Percentiles rank a stretch among this genome's conserved stretches.
Conservation (phyloP, 2,329 filamentous ascomycete genomes). For the Xylaria sp. region DNA sequence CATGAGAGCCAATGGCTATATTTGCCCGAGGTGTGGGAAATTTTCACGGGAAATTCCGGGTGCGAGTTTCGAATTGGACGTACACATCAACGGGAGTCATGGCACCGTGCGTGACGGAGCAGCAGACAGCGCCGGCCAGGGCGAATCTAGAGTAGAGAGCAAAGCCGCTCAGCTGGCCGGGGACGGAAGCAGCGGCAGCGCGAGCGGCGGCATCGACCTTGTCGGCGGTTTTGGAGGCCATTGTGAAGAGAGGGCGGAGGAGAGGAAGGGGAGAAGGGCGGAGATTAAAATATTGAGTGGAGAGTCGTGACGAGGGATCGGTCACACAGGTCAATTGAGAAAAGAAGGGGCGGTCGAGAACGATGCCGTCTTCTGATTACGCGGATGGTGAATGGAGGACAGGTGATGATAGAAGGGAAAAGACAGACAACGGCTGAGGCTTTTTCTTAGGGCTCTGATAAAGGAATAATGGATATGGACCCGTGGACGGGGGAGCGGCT, state of each 20-base stretch:
- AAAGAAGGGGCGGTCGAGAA: slow-evolving; percentile 7
- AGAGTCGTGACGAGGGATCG: slow-evolving; percentile 28
- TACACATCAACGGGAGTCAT: slow-evolving; percentile 99
- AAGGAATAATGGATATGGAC: too few species aligned
- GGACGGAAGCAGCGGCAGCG: slow-evolving; percentile 33
- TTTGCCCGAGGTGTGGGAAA: background rate
- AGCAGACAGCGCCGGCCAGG: slow-evolving; percentile 97
- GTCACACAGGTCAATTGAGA: background rate
- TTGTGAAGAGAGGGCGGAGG: slow-evolving; percentile 23
- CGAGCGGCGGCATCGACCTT: slow-evolving; percentile 34
- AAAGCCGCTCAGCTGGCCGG: slow-evolving; percentile 36
- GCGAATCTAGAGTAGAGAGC: slow-evolving; percentile 92
- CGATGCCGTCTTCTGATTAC: slow-evolving; percentile 19
- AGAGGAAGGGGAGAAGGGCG: slow-evolving; percentile 7
- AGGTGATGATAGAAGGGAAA: slow-evolving; percentile 9
- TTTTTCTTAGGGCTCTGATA: slow-evolving; percentile 24
- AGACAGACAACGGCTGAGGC: slow-evolving; percentile 23
- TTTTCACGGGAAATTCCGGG: background rate
- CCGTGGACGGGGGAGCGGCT: slow-evolving; percentile 7
- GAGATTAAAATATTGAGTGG: slow-evolving; percentile 33
- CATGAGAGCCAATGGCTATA: slow-evolving; percentile 4
- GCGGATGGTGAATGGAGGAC: slow-evolving; percentile 8
- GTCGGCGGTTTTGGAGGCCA: slow-evolving; percentile 35
- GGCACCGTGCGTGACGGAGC: slow-evolving; percentile 94
- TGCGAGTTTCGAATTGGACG: slow-evolving; percentile 50